Evolutionary conservation across 2,329 filamentous ascomycete genomes (phyloP), one percentile per base, ranked within the genome.

Genomic region (Penicillium sp.): DNA sequence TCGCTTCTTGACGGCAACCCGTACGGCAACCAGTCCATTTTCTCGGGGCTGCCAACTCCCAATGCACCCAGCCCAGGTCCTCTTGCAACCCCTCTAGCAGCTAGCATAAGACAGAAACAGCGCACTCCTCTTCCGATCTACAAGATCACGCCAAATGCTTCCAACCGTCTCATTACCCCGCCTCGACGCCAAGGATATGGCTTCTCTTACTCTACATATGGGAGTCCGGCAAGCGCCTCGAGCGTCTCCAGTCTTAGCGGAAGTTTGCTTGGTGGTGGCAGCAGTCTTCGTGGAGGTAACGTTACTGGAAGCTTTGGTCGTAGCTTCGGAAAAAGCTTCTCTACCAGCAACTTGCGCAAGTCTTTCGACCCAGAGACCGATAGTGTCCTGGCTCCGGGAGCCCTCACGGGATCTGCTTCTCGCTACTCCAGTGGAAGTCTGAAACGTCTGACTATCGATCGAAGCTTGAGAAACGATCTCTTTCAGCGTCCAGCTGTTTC

Each of bases 391-490:
- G 84, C 89, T 1, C 91, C 92, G 0, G 90, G 90, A 38, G 91
- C 91, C 2, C 92, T 97, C 71, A 89, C 90, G 2, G 80, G 87
- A 24, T 87, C 83, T 18, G 81, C 79, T 57, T 80, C 82, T 35
- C 83, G 87, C 57, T 82, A 84, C 63, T 87, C 86, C 52, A 85
- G 80, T 68, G 82, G 81, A 49, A 90, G 83, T 68, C 84, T 96
- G 64, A 97, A 97, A 78, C 92, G 91, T 71, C 82, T 99, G 56
- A 88, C 92, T 53, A 97, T 99, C 70, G 95, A 97, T 74, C 87
- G 91, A 61, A 88, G 87, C 63, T 81, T 99, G 69, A 84, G 90
- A 54, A 91, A 76, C 23, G 80, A 85, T 60, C 72, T 86, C 1
- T 86, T 87, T 65, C 71, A 73, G 30, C 74, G 75, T 49, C 67